Percentiles rank a stretch among this genome's conserved stretches.
Evolutionary conservation across 202 grass and related monocot genomes (phyloP).

Genomic region (Schoenoplectus tabernaemontani): DNA sequence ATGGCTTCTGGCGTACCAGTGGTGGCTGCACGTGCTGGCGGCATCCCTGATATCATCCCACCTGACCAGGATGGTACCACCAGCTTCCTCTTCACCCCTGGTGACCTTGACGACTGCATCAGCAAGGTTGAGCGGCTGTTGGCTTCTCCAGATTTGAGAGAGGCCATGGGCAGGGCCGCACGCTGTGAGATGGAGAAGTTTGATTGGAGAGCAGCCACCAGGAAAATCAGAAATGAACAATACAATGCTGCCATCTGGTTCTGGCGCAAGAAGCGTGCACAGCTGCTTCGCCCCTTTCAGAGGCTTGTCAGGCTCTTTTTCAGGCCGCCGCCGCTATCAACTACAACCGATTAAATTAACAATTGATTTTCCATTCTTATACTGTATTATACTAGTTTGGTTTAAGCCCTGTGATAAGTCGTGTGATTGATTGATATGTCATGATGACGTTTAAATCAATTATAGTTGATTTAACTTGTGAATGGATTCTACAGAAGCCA

Average conservation of each 20-base stretch:
- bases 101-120: slow-evolving; percentile 61
- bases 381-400: neutral
- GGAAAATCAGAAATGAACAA: slow-evolving; percentile 75
- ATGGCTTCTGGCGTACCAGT: slow-evolving; percentile 79
- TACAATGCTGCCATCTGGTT: slow-evolving; percentile 77
- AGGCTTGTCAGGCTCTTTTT: slow-evolving; percentile 49
- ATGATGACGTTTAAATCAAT: slow-evolving; percentile 18
- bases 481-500: neutral
- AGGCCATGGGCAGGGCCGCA: slow-evolving; percentile 47
- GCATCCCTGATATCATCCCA: slow-evolving; percentile 76
- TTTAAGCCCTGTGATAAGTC: neutral
- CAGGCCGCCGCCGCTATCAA: slow-evolving; percentile 20
- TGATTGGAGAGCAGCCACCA: slow-evolving; percentile 62
- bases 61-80: slow-evolving; percentile 72
- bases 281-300: slow-evolving; percentile 45
- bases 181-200: slow-evolving; percentile 76
- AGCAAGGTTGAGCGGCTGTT: slow-evolving; percentile 62
- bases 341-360: slow-evolving; percentile 19
- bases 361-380: slow-evolving; percentile 14
- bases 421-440: neutral
- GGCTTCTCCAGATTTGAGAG: slow-evolving; percentile 43
- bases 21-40: slow-evolving; percentile 52
- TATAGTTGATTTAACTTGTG: slow-evolving; percentile 11
- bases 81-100: slow-evolving; percentile 70
- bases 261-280: slow-evolving; percentile 68